Base-by-base conservation (phyloP, 2,329 filamentous ascomycete species). In the Fusarium armeniacum region DNA sequence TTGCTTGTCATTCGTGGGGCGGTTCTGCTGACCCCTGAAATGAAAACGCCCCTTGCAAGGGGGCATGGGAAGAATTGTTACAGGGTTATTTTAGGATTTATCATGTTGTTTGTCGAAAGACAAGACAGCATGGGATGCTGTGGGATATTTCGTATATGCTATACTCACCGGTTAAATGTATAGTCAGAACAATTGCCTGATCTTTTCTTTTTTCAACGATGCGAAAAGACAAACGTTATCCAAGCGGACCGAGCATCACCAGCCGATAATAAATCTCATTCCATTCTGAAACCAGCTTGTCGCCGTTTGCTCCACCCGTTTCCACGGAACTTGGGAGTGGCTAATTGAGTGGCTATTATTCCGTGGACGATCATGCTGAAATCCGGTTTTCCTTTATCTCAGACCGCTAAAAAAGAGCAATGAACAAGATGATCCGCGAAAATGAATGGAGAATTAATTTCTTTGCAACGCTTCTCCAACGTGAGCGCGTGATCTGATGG, bases 361-460 rank as follows among this genome's bases (percentile, higher is more conserved):
- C 36, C 35, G 49, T 50, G 44, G 62, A 28, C 56, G 62, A 66
- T 66, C 62, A 57, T 67, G 62, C 44, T 50, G 41, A 30, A 67
- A 66, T 55, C 63, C 60, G 49, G 63, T 66, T 66, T 66, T 45
- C 22, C 12, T 26, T n/a, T 26, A 22, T 41, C 26, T 26, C 41
- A 44, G 22, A 38, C 30, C 46, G 35, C 15, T 20, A 40, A 41
- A 45, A 40, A 38, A 20, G 26, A 38, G 49, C 33, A 16, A 8
- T 40, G 28, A 32, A 45, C 44, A 36, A 40, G 33, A 20, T 22
- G 28, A 61, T 33, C 44, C 32, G 49, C 32, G 22, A 24, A 61
- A 30, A 50, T 54, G 28, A 20, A 66, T 66, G 62, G 62, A 50
- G 62, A 66, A 53, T 52, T 52, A 52, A 52, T 52, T 35, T 41